phyloP scores from a whole-genome alignment of 257 asterid species.

The Ligustrum vulgare region DNA sequence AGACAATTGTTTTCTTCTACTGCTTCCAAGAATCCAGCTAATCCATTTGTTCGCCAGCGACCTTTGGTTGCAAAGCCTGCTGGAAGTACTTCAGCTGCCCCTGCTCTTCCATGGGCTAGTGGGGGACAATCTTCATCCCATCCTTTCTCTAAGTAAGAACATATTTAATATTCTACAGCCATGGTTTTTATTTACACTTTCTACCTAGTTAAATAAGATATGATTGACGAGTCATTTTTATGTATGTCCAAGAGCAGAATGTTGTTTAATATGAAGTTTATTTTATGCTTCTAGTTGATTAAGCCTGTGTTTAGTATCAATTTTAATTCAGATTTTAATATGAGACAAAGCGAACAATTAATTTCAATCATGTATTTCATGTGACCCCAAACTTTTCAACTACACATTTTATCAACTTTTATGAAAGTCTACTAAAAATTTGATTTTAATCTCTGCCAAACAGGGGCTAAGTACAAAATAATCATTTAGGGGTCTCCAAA shows the following conservation, averaged over 20 bases:
- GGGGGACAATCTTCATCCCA: constrained; percentile 56
- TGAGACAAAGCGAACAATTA: too few species aligned
- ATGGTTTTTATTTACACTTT: not conserved
- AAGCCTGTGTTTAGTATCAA: too few species aligned
- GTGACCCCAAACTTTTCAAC: too few species aligned
- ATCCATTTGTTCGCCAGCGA: constrained; percentile 89
- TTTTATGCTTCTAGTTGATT: constrained; percentile 7
- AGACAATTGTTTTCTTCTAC: constrained; percentile 72
- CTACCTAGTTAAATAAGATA: not conserved
- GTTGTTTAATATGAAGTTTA: not conserved
- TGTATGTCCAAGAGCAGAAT: not conserved
- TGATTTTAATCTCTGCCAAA: too few species aligned
- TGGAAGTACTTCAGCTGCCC: constrained; percentile 43
- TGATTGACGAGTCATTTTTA: not conserved
- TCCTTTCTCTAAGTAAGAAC: constrained; percentile 52
- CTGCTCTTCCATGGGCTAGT: constrained; percentile 89
- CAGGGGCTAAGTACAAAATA: not conserved
- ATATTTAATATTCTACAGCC: not conserved
- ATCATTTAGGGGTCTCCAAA: not conserved
- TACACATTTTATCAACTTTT: too few species aligned
- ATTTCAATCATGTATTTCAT: too few species aligned
- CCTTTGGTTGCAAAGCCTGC: constrained; percentile 70
- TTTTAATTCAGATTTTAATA: too few species aligned
- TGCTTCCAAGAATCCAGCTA: constrained; percentile 61
- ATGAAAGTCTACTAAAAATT: too few species aligned